Evolutionary conservation across 306 rosid genomes (phyloP).

Genomic region (Vigna radiata): DNA sequence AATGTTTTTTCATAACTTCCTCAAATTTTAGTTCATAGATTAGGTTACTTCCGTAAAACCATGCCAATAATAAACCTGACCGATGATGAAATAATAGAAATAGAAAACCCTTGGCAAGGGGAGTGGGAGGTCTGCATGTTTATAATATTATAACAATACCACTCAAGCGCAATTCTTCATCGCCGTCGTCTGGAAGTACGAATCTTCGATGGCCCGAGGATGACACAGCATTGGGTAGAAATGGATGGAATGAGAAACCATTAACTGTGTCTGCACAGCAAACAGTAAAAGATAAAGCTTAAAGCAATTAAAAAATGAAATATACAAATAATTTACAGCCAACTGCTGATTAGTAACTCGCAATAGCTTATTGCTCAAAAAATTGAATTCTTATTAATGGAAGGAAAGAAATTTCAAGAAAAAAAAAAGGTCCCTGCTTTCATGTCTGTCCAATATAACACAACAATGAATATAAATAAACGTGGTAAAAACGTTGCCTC

Average conservation of each 20-base stretch:
- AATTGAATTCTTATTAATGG: too few relatives aligned
- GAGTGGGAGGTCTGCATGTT: not conserved
- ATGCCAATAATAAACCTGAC: constrained; percentile 14
- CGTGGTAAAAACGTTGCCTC: constrained; percentile 6
- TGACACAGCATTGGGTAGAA: constrained; percentile 77
- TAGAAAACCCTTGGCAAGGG: not conserved
- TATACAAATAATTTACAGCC: constrained; percentile 29
- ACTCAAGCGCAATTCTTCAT: constrained; percentile 61
- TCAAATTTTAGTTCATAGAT: not conserved
- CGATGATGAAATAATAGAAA: constrained; percentile 21
- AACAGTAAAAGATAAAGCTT: constrained; percentile 37
- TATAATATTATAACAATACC: constrained; percentile 61
- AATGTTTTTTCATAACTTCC: constrained; percentile 11
- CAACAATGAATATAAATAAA: constrained; percentile 1
- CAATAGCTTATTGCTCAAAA: constrained; percentile 5
- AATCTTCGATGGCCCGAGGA: constrained; percentile 96
- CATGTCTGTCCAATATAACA: constrained; percentile 22
- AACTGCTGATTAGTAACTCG: constrained; percentile 17
- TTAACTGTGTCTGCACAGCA: constrained; percentile 76
- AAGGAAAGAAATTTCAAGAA: not conserved
- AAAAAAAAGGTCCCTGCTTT: not conserved
- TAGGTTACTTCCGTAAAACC: constrained; percentile 4
- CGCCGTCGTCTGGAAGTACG: constrained; percentile 65
- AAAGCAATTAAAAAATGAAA: constrained; percentile 21
- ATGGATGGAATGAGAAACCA: constrained; percentile 94